phyloP scores from a whole-genome alignment of 345 rosid genomes.

The Citrus hindsii region DNA sequence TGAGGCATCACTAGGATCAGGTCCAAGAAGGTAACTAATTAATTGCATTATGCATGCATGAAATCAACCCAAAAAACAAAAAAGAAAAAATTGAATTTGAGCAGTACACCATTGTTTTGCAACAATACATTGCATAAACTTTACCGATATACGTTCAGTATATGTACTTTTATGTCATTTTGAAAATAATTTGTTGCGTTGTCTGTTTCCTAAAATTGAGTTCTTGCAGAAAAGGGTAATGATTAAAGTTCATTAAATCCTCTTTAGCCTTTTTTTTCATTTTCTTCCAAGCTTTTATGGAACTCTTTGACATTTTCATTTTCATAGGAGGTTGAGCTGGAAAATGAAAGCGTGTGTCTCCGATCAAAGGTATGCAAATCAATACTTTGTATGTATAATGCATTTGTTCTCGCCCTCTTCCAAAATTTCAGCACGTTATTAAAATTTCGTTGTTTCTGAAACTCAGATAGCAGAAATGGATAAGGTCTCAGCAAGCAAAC shows the following conservation, averaged over 20 bases:
- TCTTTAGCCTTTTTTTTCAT: no score
- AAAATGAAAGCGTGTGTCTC: slow-evolving; percentile 68
- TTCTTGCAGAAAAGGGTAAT: no score
- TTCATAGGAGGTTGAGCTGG: slow-evolving; percentile 78
- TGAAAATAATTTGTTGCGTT: background rate
- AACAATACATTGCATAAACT: background rate
- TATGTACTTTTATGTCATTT: background rate
- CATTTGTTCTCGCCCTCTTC: background rate
- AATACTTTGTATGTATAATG: no score
- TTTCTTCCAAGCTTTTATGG: background rate
- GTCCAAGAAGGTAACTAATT: slow-evolving; percentile 57
- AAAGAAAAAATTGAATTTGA: no score
- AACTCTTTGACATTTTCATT: background rate
- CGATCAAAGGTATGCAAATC: slow-evolving; percentile 62
- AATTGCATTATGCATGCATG: no score
- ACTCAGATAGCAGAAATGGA: slow-evolving; percentile 79
- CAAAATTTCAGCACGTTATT: no score
- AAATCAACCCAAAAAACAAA: no score
- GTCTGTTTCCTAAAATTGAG: no score
- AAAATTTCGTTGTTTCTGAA: no score
- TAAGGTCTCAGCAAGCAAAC: slow-evolving; percentile 54
- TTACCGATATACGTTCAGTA: background rate
- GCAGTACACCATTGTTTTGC: background rate
- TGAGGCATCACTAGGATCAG: slow-evolving; percentile 86
- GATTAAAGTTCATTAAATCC: no score